Evolutionary conservation across 2,329 filamentous ascomycete species (phyloP).

Genomic region (Ramularia endophylla): DNA sequence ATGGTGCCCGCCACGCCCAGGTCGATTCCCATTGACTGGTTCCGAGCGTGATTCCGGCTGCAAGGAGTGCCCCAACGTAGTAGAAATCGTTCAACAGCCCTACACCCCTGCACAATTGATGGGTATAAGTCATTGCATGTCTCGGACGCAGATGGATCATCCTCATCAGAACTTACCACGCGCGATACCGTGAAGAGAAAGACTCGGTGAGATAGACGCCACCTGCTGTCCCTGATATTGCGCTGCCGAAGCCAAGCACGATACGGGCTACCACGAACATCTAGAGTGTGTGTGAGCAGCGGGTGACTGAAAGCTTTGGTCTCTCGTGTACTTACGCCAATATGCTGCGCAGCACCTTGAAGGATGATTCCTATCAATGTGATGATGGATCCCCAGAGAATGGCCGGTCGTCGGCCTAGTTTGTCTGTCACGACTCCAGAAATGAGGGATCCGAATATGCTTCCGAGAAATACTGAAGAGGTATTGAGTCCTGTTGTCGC

Average conservation of each 20-base stretch:
- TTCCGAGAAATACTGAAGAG: conserved; percentile 50
- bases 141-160: too few relatives aligned
- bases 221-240: conserved; percentile 39
- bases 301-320: conserved; percentile 19
- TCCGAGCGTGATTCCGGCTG: conserved; percentile 43
- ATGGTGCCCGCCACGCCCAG: conserved; percentile 44
- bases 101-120: too few relatives aligned
- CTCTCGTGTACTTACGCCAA: conserved; percentile 44
- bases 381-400: conserved; percentile 39
- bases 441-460: conserved; percentile 36
- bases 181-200: conserved; percentile 41
- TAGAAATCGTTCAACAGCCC: conserved; percentile 38
- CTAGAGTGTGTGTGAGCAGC: not conserved
- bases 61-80: conserved; percentile 38
- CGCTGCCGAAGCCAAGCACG: conserved; percentile 44
- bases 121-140: too few relatives aligned
- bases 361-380: conserved; percentile 43
- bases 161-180: too few relatives aligned
- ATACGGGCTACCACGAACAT: conserved; percentile 33
- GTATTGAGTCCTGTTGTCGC: conserved; percentile 50
- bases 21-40: conserved; percentile 39
- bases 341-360: conserved; percentile 46
- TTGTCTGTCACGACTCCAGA: conserved; percentile 40
- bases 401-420: conserved; percentile 40
- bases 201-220: conserved; percentile 48